Base-by-base conservation (phyloP, 148 eudicot genomes). In the Fallopia convolvulus region DNA sequence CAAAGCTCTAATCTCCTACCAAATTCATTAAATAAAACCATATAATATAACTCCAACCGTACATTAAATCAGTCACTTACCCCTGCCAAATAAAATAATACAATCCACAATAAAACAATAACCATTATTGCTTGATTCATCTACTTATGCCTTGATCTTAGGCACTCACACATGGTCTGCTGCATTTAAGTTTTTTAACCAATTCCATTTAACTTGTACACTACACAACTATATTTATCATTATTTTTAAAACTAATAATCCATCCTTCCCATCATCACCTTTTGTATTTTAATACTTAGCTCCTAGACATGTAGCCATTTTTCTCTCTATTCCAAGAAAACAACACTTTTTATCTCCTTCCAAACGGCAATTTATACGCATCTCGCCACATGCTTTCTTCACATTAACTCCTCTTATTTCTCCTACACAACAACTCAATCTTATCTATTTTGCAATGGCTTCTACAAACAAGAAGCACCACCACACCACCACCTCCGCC, bases 101-200 rank as follows among this genome's bases (percentile, higher is more conserved):
- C 72, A 40, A 68, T 14, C 72, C 14, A 68, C 68, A 26, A 9
- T 23, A 61, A 61, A 23, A 4, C 33, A 26, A 61, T 15, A 2
- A 61, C 3, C 2, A 68, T 36, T 3, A 68, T 33, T 68, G 46
- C 46, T 68, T 68, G 14, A 68, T 36, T 68, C 21, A 68, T 68
- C 72, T 68, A 33, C 15, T 68, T 68, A 68, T 68, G 6, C 41
- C 60, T 40, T 73, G 65, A 81, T 83, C 75, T 21, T 79, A 86
- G 83, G 75, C 87, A 70, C 70, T 70, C 66, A 76, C 92, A 89
- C 88, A 87, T 89, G 88, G 87, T 83, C 75, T 86, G 87, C 81
- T 77, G 26, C 75, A 77, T 79, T 79, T 81, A 75, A 33, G 30
- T 26, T 26, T 26, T 75, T 72, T 63, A 58, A 52, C 48, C 48